A percentile compares a stretch with the other conserved stretches of the same genome.
These are phyloP conservation scores for Vigna reflexopilosa DNA, from an alignment of 306 rosid species.

Conservation along the genomic window DNA sequence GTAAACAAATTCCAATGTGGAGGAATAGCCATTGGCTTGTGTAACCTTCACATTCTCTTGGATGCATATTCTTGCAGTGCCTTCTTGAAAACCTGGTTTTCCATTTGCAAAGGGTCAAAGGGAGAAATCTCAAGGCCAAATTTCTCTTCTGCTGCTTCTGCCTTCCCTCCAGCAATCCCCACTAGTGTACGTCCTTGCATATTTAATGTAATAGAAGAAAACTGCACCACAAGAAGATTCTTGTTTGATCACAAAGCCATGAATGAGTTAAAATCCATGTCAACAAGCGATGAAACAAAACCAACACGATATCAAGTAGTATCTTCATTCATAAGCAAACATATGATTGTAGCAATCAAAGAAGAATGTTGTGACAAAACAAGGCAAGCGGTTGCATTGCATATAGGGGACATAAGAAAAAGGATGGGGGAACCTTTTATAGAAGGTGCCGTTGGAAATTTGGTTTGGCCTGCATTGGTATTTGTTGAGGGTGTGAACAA, in stretches of 20 bases:
- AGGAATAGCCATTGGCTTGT: constrained; percentile 57
- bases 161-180: constrained; percentile 54
- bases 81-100: constrained; percentile 55
- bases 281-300: constrained; percentile 23
- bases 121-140: constrained; percentile 41
- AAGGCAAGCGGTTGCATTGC: constrained; percentile 37
- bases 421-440: constrained; percentile 48
- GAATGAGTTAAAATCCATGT: constrained; percentile 21
- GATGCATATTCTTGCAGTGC: constrained; percentile 49
- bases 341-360: constrained; percentile 46
- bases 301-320: constrained; percentile 52
- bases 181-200: constrained; percentile 37
- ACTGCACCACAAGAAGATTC: constrained; percentile 53
- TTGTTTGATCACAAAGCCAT: constrained; percentile 45
- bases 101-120: constrained; percentile 36
- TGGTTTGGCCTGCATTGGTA: constrained; percentile 45
- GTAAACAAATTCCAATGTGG: constrained; percentile 63
- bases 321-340: constrained; percentile 54
- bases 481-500: constrained; percentile 20
- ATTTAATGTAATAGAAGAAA: constrained; percentile 10
- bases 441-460: constrained; percentile 38
- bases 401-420: constrained; percentile 62
- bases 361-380: background rate
- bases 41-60: constrained; percentile 53
- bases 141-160: constrained; percentile 37